Conservation (phyloP, 2,329 filamentous ascomycete genomes). For the Fusarium tricinctum region DNA sequence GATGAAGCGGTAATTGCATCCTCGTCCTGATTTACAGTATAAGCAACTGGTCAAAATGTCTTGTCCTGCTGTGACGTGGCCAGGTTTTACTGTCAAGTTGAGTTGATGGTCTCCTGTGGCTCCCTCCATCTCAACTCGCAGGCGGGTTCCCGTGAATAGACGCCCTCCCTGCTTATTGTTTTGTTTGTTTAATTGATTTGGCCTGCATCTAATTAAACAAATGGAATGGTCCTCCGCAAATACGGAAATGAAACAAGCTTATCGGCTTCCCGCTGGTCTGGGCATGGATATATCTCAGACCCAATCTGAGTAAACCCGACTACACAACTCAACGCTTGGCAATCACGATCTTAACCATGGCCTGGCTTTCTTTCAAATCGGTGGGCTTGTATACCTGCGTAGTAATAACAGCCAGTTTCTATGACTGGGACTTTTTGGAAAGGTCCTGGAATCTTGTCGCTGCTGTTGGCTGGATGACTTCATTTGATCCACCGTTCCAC, state of each 20-base stretch:
- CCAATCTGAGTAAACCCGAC: conserved; percentile 18
- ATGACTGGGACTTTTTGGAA: conserved; percentile 15
- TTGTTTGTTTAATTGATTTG: conserved; percentile 4
- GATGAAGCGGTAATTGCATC: conserved; percentile 16
- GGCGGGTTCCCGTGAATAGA: conserved; percentile 38
- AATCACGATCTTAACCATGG: conserved; percentile 20
- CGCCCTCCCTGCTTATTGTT: conserved; percentile 12
- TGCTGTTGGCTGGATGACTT: conserved; percentile 22
- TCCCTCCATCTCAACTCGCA: conserved; percentile 19
- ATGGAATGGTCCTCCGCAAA: conserved; percentile 24
- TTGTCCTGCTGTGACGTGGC: conserved; percentile 32
- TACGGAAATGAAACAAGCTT: conserved; percentile 40
- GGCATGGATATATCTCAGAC: conserved; percentile 9
- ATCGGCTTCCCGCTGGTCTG: conserved; percentile 38
- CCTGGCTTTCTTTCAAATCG: not conserved
- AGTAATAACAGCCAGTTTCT: not conserved
- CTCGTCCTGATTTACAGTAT: conserved; percentile 20
- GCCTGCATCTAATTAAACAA: conserved; percentile 11
- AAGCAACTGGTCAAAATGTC: conserved; percentile 8
- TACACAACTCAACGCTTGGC: conserved; percentile 28
- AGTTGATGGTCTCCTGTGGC: conserved; percentile 31
- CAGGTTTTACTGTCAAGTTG: conserved; percentile 5
- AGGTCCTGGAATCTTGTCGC: conserved; percentile 23
- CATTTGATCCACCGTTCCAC: conserved; percentile 39
- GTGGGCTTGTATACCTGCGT: not conserved